Evolutionary conservation across 257 asterid genomes (phyloP).

Genomic region (Jaltomata sinuosa): DNA sequence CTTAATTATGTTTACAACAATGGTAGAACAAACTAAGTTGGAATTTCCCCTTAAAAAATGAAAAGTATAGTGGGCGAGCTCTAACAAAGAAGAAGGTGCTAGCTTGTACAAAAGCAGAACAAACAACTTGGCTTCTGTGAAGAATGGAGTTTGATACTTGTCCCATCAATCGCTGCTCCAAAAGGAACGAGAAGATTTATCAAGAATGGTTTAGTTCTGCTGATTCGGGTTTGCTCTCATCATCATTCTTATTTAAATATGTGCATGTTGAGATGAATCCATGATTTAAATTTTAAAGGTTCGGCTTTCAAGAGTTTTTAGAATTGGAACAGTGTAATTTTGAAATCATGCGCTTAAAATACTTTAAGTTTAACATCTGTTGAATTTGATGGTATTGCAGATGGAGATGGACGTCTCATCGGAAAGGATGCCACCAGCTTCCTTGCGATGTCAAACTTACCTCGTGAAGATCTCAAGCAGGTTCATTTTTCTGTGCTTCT

Average conservation of each 20-base stretch:
- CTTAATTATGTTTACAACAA: background rate
- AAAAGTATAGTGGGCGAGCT: background rate
- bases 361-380: background rate
- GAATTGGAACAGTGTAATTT: background rate
- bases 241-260: background rate
- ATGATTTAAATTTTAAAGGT: background rate
- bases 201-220: slow-evolving; percentile 68
- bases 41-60: background rate
- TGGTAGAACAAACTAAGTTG: background rate
- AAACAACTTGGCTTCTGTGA: background rate
- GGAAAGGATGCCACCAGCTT: slow-evolving; percentile 87
- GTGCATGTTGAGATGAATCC: background rate
- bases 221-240: slow-evolving; percentile 57
- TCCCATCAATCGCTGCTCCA: slow-evolving; percentile 72
- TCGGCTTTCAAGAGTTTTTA: background rate
- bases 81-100: background rate
- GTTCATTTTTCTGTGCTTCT: slow-evolving; percentile 11
- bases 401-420: slow-evolving; percentile 84
- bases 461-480: slow-evolving; percentile 95
- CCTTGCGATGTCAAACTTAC: slow-evolving; percentile 68
- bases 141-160: slow-evolving; percentile 78
- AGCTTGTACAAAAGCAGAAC: background rate
- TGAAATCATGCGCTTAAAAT: background rate
- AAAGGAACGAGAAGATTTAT: slow-evolving; percentile 71
- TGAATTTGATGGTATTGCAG: slow-evolving; percentile 20